These are phyloP conservation scores for Vigna mungo DNA, from an alignment of 306 rosid genomes.

Conservation along the genomic window DNA sequence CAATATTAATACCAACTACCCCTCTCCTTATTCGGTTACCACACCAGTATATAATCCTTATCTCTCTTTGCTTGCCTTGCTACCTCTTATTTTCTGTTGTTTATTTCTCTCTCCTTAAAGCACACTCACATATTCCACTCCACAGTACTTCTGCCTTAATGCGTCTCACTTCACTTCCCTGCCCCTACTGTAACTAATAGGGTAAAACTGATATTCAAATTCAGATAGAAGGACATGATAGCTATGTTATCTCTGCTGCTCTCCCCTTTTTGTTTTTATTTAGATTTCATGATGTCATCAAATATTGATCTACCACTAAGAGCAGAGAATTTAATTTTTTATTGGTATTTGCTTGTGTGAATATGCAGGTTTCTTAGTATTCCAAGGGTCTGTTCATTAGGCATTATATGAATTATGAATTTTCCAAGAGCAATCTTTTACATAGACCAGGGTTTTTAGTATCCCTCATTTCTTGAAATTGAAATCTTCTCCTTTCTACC, in stretches of 20 bases:
- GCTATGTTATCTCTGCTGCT: not conserved
- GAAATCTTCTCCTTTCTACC: not conserved
- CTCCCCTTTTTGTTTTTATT: not conserved
- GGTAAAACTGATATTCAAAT: not conserved
- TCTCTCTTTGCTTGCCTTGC: not conserved
- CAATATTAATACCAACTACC: not conserved
- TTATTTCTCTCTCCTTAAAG: not conserved
- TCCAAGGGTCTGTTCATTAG: constrained; percentile 1
- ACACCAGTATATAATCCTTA: not conserved
- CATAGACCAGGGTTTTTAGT: not conserved
- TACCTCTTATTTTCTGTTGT: not conserved
- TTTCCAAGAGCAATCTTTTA: not conserved
- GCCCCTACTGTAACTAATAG: not conserved
- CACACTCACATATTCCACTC: no score
- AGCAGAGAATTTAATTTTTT: not conserved
- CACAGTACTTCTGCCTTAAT: not conserved
- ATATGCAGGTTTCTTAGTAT: not conserved
- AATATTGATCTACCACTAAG: not conserved
- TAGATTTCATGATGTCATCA: not conserved
- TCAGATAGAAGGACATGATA: not conserved
- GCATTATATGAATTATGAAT: not conserved
- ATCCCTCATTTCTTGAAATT: not conserved
- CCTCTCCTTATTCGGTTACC: not conserved
- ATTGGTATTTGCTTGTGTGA: constrained; percentile 14
- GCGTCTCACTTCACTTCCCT: not conserved